Conservation (phyloP, 352 stramenopile genomes). For the Peronospora tabacina region DNA sequence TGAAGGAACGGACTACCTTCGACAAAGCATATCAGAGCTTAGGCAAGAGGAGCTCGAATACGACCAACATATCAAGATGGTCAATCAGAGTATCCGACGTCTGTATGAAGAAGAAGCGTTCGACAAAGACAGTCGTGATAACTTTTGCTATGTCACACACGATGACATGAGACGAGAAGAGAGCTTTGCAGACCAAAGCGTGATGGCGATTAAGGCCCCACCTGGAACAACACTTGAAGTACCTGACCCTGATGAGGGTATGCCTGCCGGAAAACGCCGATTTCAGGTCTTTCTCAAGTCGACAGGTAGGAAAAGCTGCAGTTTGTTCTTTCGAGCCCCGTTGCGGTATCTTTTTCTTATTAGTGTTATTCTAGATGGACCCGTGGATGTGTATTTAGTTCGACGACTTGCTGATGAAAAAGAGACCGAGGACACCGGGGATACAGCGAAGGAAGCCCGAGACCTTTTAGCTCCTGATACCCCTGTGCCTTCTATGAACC, state of each 20-base stretch:
- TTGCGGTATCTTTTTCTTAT: constrained; percentile 1
- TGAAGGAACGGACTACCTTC: constrained; percentile 65
- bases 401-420: constrained; percentile 45
- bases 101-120: constrained; percentile 81
- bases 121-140: constrained; percentile 68
- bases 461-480: constrained; percentile 25
- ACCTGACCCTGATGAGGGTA: constrained; percentile 91
- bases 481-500: constrained; percentile 40
- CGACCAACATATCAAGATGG: constrained; percentile 77
- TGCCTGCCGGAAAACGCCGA: constrained; percentile 74
- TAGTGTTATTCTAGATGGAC: constrained; percentile 43
- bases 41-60: constrained; percentile 78
- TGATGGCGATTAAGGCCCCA: constrained; percentile 93
- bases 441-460: constrained; percentile 14
- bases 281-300: constrained; percentile 94
- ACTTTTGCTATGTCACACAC: constrained; percentile 81
- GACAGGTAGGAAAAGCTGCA: constrained; percentile 36
- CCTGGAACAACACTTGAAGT: constrained; percentile 92
- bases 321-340: neutral
- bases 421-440: constrained; percentile 19
- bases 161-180: constrained; percentile 84
- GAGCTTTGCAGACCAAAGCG: constrained; percentile 81
- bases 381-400: constrained; percentile 89
- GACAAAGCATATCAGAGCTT: constrained; percentile 71
- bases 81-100: constrained; percentile 73